These are phyloP conservation scores for Talaromyces adpressus DNA, from an alignment of 495 filamentous ascomycete species.

Conservation along the genomic window DNA sequence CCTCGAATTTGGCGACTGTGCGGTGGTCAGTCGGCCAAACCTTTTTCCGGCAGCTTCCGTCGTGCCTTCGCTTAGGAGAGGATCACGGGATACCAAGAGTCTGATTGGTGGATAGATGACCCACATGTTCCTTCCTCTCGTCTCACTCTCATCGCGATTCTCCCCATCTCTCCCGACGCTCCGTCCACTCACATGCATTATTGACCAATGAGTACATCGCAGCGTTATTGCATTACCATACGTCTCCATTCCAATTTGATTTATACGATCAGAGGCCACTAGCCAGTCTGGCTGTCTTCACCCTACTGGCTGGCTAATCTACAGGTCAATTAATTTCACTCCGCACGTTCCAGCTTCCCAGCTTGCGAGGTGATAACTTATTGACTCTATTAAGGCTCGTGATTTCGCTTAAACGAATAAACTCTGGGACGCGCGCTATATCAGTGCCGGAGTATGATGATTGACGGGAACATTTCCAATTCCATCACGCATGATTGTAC, in stretches of 20 bases:
- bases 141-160: no score
- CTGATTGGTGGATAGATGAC: not conserved
- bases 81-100: not conserved
- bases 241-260: no score
- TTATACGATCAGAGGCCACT: no score
- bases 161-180: no score
- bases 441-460: not conserved
- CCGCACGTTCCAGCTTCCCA: not conserved
- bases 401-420: not conserved
- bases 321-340: not conserved
- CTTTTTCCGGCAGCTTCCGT: not conserved
- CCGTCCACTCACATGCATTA: no score
- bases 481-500: not conserved
- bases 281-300: not conserved
- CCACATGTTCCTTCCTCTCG: not conserved
- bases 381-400: not conserved
- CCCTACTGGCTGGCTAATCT: not conserved
- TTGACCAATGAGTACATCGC: no score
- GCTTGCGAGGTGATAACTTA: not conserved
- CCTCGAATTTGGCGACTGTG: constrained; percentile 11
- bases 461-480: not conserved
- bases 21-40: not conserved
- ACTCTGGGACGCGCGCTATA: not conserved
- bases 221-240: no score
- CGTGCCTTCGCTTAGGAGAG: not conserved